A percentile compares a stretch with the other conserved stretches of the same genome.
phyloP scores from a whole-genome alignment of 2,329 filamentous ascomycete species.

The Sphaerostilbella broomeana region DNA sequence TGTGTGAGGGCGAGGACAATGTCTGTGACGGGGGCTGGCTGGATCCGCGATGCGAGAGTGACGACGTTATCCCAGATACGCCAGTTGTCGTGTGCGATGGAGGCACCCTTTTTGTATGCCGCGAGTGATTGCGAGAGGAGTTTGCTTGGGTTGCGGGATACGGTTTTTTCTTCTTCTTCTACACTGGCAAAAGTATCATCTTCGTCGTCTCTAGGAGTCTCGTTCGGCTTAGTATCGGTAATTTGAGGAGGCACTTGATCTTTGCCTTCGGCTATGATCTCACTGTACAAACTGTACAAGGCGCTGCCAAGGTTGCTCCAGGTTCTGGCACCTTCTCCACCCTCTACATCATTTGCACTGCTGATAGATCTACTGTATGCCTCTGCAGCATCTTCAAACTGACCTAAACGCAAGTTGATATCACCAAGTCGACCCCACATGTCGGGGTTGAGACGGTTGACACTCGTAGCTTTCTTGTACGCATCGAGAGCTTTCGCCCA shows the following conservation, averaged over 20 bases:
- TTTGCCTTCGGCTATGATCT: constrained; percentile 37
- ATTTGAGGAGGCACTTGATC: constrained; percentile 12
- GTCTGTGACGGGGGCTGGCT: constrained; percentile 67
- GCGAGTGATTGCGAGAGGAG: constrained; percentile 68
- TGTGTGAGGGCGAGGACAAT: constrained; percentile 68
- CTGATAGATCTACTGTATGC: constrained; percentile 79
- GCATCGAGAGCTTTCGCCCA: constrained; percentile 65
- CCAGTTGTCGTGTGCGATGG: constrained; percentile 77
- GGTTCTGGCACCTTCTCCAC: constrained; percentile 82
- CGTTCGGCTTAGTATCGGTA: constrained; percentile 10
- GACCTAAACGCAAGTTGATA: constrained; percentile 69
- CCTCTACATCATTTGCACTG: constrained; percentile 49
- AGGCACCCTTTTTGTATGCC: constrained; percentile 81
- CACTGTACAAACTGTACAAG: constrained; percentile 62
- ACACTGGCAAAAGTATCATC: constrained; percentile 15
- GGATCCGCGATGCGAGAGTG: constrained; percentile 72
- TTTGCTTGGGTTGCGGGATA: constrained; percentile 45
- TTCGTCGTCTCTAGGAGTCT: constrained; percentile 25
- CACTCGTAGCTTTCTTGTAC: constrained; percentile 68
- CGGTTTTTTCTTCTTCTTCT: constrained; percentile 19
- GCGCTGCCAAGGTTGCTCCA: constrained; percentile 94
- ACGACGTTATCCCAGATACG: constrained; percentile 97
- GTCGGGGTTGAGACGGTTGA: constrained; percentile 74
- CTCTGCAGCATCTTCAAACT: constrained; percentile 73
- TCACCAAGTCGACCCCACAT: constrained; percentile 91